phyloP scores from a whole-genome alignment of 2,329 filamentous ascomycete genomes.

The Reticulascus tulasneorum region DNA sequence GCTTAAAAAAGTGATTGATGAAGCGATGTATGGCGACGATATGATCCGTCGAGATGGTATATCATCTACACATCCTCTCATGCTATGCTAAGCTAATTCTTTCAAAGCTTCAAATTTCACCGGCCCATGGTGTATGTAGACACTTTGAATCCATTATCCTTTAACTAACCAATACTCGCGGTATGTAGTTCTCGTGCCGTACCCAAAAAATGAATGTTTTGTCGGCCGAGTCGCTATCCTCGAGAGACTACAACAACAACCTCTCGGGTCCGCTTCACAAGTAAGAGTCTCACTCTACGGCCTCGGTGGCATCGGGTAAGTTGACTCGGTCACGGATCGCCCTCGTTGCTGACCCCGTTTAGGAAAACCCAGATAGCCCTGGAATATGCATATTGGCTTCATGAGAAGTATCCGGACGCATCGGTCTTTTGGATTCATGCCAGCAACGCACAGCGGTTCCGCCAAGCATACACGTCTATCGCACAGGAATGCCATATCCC shows the following conservation, averaged over 20 bases:
- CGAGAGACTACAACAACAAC: constrained; percentile 3
- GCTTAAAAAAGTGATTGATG: too few species aligned
- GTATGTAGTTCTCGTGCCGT: constrained; percentile 17
- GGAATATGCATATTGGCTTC: constrained; percentile 21
- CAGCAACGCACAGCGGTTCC: constrained; percentile 24
- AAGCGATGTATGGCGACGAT: too few species aligned
- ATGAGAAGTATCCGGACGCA: constrained; percentile 12
- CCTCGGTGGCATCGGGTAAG: constrained; percentile 21
- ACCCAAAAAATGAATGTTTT: constrained; percentile 11
- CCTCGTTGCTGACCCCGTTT: constrained; percentile 3
- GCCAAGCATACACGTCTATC: constrained; percentile 20
- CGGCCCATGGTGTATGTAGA: constrained; percentile 1
- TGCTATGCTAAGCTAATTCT: too few species aligned
- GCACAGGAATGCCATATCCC: constrained; percentile 18
- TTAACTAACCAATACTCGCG: background rate
- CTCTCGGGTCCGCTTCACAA: background rate
- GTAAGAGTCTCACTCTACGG: constrained; percentile 16
- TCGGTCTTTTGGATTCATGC: constrained; percentile 31
- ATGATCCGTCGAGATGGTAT: too few species aligned
- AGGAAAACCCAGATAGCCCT: constrained; percentile 31
- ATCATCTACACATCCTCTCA: too few species aligned
- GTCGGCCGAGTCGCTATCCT: constrained; percentile 10
- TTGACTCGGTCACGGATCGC: background rate
- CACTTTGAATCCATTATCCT: too few species aligned
- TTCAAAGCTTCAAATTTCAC: too few species aligned